Evolutionary conservation across 2,329 filamentous ascomycete genomes (phyloP).

Genomic region (Fusarium sp.): DNA sequence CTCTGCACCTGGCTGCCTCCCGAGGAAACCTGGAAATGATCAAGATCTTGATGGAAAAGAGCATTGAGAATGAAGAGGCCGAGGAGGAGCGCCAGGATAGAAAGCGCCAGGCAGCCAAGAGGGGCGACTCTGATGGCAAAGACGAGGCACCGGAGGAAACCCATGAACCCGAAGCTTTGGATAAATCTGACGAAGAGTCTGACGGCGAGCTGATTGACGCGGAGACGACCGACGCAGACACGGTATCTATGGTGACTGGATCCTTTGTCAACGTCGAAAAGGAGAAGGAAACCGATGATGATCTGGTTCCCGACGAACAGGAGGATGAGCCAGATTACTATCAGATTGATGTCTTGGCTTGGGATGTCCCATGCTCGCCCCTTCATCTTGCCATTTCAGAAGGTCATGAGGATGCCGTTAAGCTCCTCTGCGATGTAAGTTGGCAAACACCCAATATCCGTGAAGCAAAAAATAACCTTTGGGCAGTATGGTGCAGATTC

Average conservation of each 20-base stretch:
- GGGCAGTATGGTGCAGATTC: slow-evolving; percentile 81
- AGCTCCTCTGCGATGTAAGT: slow-evolving; percentile 72
- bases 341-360: slow-evolving; percentile 81
- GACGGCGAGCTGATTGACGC: slow-evolving; percentile 62
- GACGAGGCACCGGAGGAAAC: slow-evolving; percentile 4
- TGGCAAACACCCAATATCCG: not conserved
- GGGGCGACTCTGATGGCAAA: slow-evolving; percentile 7
- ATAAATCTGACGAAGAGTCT: slow-evolving; percentile 51
- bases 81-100: slow-evolving; percentile 70
- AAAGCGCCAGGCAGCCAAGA: slow-evolving; percentile 55
- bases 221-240: slow-evolving; percentile 64
- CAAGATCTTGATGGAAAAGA: slow-evolving; percentile 78
- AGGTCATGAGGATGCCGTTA: slow-evolving; percentile 77
- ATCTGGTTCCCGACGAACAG: slow-evolving; percentile 64
- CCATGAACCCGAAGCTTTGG: slow-evolving; percentile 21
- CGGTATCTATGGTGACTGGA: slow-evolving; percentile 70
- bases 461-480: slow-evolving; percentile 13
- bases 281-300: slow-evolving; percentile 52
- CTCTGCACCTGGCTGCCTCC: slow-evolving; percentile 83
- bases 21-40: slow-evolving; percentile 78
- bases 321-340: slow-evolving; percentile 82
- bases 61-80: slow-evolving; percentile 77
- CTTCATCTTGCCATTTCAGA: slow-evolving; percentile 83
- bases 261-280: slow-evolving; percentile 78
- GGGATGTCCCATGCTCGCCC: slow-evolving; percentile 80